Base-by-base conservation (phyloP, 192 early-diverging fungal genomes). In the Backusella mclennaniae region DNA sequence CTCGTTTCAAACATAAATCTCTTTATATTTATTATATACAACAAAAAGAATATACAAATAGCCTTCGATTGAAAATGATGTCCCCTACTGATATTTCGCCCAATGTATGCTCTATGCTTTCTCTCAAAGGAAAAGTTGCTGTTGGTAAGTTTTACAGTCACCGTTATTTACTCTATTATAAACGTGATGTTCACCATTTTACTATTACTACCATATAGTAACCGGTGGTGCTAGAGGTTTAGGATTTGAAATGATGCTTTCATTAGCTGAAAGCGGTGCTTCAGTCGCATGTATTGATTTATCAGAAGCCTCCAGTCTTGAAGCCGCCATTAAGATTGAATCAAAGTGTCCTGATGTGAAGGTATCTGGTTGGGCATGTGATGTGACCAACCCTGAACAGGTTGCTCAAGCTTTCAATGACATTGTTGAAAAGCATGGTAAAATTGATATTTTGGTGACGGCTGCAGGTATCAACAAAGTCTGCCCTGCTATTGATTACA, bases 171-270 rank as follows among this genome's bases (percentile, higher is more conserved):
- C 21, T 49, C 14, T 59, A 26, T 26, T 59, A 21, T 11, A 59
- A 23, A 42, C 23, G 38, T 31, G 36, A 6, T 39, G n/a, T 38
- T 7, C 9, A 38, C 14, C 44, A 41, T 39, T 33, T 0, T 35
- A 42, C 29, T 41, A 39, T 19, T 26, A 29, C 11, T 31, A 1
- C 17, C 15, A 35, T 7, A 35, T 42, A 83, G 82, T 83, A 5
- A 83, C 82, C 19, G 82, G 82, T 67, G 82, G 82, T 70, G 82
- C 82, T 33, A 63, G 82, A 69, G 82, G 82, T 63, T 49, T 83
- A 4, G 82, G 82, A 6, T 76, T 67, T 73, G 82, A 83, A 74
- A 83, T 83, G 82, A 83, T 83, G 82, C 66, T 71, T 52, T 71
- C 78, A 33, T 73, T 79, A 41, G 82, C 82, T 12, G 82, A 83